Evolutionary conservation across 2,329 filamentous ascomycete genomes (phyloP).

Genomic region (Sarocladium kiliense): DNA sequence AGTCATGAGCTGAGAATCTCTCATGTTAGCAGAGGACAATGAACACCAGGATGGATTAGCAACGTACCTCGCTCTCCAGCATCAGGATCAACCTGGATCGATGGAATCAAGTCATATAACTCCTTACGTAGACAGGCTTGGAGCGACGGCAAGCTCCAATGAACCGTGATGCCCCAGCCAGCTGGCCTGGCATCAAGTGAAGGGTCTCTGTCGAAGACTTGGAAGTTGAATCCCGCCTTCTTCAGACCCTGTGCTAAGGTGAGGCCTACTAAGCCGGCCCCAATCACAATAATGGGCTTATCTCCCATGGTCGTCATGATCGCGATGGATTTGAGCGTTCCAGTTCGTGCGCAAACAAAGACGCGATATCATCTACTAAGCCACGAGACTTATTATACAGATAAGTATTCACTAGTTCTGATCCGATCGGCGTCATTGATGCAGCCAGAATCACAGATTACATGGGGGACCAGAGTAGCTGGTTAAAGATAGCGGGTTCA

Average conservation of each 20-base stretch:
- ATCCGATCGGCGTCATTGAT: constrained; percentile 10
- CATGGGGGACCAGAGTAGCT: too few species aligned
- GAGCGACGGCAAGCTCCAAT: constrained; percentile 3
- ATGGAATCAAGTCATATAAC: constrained; percentile 2
- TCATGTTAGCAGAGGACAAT: not conserved
- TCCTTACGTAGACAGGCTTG: not conserved
- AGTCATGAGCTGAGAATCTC: not conserved
- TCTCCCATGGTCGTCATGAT: not conserved
- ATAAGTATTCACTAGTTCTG: not conserved
- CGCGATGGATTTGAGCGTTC: not conserved
- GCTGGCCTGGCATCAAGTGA: not conserved
- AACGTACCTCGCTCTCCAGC: not conserved
- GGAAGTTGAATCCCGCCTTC: constrained; percentile 2
- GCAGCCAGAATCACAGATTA: too few species aligned
- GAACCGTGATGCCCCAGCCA: constrained; percentile 4
- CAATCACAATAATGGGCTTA: constrained; percentile 8
- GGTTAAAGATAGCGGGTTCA: too few species aligned
- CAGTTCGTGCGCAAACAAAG: not conserved
- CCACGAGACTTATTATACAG: not conserved
- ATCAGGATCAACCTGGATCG: constrained; percentile 3
- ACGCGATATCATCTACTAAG: too few species aligned
- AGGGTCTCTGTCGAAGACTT: constrained; percentile 4
- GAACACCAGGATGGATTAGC: not conserved
- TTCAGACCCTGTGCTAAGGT: constrained; percentile 2
- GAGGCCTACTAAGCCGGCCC: constrained; percentile 11